These are phyloP conservation scores for Dactylellina haptotyla DNA, from an alignment of 2,329 filamentous ascomycete species.

Conservation along the genomic window DNA sequence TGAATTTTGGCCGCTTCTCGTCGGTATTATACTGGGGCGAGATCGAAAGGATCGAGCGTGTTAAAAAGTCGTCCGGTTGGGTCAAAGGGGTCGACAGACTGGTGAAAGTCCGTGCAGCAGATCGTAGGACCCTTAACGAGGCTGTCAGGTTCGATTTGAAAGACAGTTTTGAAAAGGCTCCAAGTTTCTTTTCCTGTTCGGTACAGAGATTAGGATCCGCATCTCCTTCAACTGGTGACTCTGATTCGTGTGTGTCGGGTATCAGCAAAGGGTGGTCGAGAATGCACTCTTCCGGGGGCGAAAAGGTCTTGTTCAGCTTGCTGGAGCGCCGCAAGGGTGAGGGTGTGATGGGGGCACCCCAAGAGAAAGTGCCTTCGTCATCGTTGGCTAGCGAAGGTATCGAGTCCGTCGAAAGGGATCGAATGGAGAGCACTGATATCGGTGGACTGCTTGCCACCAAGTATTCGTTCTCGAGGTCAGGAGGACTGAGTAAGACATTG, in stretches of 20 bases:
- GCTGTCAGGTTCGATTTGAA: slow-evolving; percentile 77
- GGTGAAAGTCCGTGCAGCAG: slow-evolving; percentile 73
- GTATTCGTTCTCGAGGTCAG: slow-evolving; percentile 56
- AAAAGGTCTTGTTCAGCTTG: slow-evolving; percentile 50
- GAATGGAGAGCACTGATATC: slow-evolving; percentile 55
- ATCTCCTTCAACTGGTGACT: slow-evolving; percentile 45
- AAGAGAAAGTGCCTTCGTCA: slow-evolving; percentile 57
- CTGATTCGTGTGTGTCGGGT: slow-evolving; percentile 46
- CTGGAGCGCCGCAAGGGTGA: slow-evolving; percentile 38
- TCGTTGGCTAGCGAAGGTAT: slow-evolving; percentile 58
- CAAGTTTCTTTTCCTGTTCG: slow-evolving; percentile 50
- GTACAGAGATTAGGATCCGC: slow-evolving; percentile 51
- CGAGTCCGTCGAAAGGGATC: slow-evolving; percentile 57
- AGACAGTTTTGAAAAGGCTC: slow-evolving; percentile 60
- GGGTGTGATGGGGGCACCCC: slow-evolving; percentile 40
- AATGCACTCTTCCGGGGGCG: slow-evolving; percentile 56
- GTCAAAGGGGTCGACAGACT: slow-evolving; percentile 72
- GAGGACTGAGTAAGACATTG: slow-evolving; percentile 56
- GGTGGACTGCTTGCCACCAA: slow-evolving; percentile 54
- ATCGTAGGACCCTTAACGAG: slow-evolving; percentile 72
- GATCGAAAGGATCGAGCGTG: slow-evolving; percentile 74
- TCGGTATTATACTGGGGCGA: slow-evolving; percentile 73
- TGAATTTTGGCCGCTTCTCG: slow-evolving; percentile 72
- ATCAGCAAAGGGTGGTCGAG: slow-evolving; percentile 57
- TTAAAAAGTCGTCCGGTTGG: slow-evolving; percentile 74